Evolutionary conservation across 805 yeast species (phyloP).

Genomic region (Ogataea polymorpha): DNA sequence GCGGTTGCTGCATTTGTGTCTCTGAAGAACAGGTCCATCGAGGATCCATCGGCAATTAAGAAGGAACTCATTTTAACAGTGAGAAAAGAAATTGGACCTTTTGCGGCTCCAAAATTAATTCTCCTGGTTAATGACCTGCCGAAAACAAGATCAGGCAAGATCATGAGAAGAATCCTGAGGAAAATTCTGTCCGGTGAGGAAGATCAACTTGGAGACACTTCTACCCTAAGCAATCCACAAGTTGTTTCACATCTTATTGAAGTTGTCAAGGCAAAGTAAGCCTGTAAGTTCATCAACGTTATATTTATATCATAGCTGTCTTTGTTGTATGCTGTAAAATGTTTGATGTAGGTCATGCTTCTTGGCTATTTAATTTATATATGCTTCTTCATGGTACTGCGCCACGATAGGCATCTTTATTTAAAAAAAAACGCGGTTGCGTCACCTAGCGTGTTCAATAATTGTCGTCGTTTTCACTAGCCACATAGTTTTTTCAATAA

Average conservation of each 20-base stretch:
- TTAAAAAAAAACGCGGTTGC: conserved; percentile 1
- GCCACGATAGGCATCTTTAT: not conserved
- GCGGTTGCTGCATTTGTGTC: conserved; percentile 83
- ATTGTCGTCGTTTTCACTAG: conserved; percentile 3
- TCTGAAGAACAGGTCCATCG: conserved; percentile 51
- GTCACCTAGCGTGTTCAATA: not conserved
- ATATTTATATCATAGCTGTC: too few species aligned
- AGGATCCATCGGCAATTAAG: conserved; percentile 52
- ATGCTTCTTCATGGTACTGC: not conserved
- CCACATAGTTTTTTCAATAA: conserved; percentile 8
- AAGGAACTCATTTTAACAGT: conserved; percentile 66
- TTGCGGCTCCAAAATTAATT: conserved; percentile 79
- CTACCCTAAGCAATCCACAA: conserved; percentile 75
- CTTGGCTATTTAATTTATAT: not conserved
- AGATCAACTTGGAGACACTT: conserved; percentile 76
- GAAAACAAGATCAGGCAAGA: conserved; percentile 83
- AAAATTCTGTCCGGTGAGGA: conserved; percentile 73
- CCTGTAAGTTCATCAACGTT: not conserved
- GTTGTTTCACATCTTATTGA: conserved; percentile 65
- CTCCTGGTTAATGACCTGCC: conserved; percentile 75
- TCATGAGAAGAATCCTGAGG: conserved; percentile 82
- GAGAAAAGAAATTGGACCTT: conserved; percentile 78
- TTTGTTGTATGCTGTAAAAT: too few species aligned
- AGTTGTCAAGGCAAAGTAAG: conserved; percentile 36
- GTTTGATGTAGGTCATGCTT: not conserved